These are phyloP conservation scores for Pistacia atlantica DNA, from an alignment of 345 rosid species.

Conservation along the genomic window DNA sequence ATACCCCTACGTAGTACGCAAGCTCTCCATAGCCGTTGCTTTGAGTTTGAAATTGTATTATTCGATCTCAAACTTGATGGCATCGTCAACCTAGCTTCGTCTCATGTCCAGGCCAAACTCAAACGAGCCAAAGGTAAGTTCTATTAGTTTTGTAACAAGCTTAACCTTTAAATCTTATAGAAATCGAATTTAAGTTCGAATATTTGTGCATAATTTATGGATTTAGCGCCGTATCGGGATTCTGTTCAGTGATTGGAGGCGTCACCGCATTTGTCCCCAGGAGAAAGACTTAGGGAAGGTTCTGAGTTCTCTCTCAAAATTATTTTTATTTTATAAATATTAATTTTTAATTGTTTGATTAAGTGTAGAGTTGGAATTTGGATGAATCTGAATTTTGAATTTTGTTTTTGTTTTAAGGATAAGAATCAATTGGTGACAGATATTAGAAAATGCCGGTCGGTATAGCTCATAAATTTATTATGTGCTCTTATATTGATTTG, in stretches of 20 bases:
- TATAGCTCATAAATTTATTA: no score
- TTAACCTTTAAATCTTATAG: no score
- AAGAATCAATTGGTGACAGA: no score
- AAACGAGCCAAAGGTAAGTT: neutral
- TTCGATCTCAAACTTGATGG: neutral
- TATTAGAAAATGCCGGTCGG: no score
- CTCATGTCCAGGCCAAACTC: neutral
- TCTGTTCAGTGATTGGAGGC: constrained; percentile 11
- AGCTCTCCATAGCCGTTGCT: neutral
- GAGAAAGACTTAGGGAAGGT: constrained; percentile 25
- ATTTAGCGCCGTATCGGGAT: constrained; percentile 14
- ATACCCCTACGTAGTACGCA: neutral
- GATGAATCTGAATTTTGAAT: neutral
- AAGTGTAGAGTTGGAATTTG: no score
- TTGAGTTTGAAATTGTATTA: neutral
- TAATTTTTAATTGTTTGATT: no score
- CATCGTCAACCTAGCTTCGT: neutral
- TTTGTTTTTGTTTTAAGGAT: neutral
- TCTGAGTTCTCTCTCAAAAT: neutral
- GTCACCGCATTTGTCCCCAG: constrained; percentile 12
- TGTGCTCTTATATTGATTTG: neutral
- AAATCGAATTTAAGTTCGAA: no score
- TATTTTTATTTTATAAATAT: neutral
- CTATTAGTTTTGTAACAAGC: no score
- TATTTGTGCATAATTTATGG: neutral